Evolutionary conservation across 371 early-diverging fungal genomes (phyloP).

Genomic region (Mortierella sp.): DNA sequence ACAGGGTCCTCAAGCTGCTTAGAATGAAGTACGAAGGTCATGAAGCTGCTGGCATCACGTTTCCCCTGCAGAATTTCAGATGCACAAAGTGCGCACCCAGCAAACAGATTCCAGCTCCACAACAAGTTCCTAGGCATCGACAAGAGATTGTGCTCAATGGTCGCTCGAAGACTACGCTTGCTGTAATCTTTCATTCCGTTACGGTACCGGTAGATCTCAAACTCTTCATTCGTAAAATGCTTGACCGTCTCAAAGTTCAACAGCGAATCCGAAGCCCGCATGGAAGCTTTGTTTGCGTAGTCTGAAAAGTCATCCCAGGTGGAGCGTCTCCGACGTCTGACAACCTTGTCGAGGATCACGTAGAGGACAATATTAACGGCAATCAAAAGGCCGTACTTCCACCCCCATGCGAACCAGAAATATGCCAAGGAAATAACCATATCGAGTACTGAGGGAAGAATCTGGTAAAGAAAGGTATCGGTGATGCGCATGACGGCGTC

Average conservation of each 20-base stretch:
- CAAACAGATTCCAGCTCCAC: conserved; percentile 83
- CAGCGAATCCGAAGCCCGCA: conserved; percentile 83
- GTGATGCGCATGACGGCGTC: conserved; percentile 80
- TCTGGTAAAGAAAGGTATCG: conserved; percentile 84
- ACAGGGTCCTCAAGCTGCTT: conserved; percentile 80
- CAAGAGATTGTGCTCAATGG: conserved; percentile 76
- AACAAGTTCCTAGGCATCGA: conserved; percentile 86
- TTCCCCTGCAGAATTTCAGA: conserved; percentile 77
- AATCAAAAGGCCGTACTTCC: conserved; percentile 82
- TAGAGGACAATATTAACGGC: conserved; percentile 87
- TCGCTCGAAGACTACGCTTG: conserved; percentile 78
- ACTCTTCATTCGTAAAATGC: conserved; percentile 81
- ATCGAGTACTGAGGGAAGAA: conserved; percentile 88
- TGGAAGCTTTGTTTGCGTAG: not conserved
- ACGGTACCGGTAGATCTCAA: conserved; percentile 83
- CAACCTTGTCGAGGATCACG: conserved; percentile 68
- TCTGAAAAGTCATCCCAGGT: conserved; percentile 44
- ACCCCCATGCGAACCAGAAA: conserved; percentile 79
- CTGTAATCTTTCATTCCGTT: conserved; percentile 80
- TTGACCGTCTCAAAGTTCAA: conserved; percentile 97
- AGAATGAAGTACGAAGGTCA: conserved; percentile 86
- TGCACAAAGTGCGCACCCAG: conserved; percentile 81
- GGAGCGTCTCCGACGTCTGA: conserved; percentile 49
- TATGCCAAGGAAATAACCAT: conserved; percentile 82
- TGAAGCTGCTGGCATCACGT: conserved; percentile 87